Base-by-base conservation (phyloP, 208 protist species). In the Trypanosoma theileri region DNA sequence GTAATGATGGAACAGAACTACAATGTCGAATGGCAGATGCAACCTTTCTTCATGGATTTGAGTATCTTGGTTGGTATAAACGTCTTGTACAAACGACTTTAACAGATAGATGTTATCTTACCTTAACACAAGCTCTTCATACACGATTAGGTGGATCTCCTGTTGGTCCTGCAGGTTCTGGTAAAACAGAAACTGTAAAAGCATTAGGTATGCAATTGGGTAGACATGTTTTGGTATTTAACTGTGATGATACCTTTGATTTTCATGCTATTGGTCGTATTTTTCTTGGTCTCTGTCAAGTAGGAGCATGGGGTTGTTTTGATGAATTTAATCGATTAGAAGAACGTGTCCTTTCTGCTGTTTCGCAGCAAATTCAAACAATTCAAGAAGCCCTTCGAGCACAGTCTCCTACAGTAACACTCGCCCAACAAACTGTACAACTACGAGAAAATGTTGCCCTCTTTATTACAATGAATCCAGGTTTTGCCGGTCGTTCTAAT, bases 381-480 rank as follows among this genome's bases (percentile, higher is more conserved):
- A 99, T 99, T 54, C 99, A 99, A 78, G 79, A 94, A 17, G 85
- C 92, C 0, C 81, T 99, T 22, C 75, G 84, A 28, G 72, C 68
- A 4, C 74, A 75, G 31, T 72, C 62, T 13, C 21, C 31, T 11
- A 73, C 89, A n/a, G 91, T 99, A 6, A 91, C 96, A 57, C 87
- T 99, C 16, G 74, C 97, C 48, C 93, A 94, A 59, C 90, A 93
- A 63, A 63, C 67, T 11, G 82, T 99, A 1, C 73, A 83, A 6
- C 71, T 99, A 45, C 85, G 98, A 73, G 69, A 82, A 51, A 89
- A 94, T 71, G 97, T 99, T 50, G 98, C 96, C 64, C 97, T 99
- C 59, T 99, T 99, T 85, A 97, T 99, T 55, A 99, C 99, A 8
- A 99, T 99, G 98, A 99, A 99, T 80, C 99, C 99, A 10, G 98